These are phyloP conservation scores for Cenchrus americanus DNA, from an alignment of 176 grass and related monocot species.

Conservation along the genomic window DNA sequence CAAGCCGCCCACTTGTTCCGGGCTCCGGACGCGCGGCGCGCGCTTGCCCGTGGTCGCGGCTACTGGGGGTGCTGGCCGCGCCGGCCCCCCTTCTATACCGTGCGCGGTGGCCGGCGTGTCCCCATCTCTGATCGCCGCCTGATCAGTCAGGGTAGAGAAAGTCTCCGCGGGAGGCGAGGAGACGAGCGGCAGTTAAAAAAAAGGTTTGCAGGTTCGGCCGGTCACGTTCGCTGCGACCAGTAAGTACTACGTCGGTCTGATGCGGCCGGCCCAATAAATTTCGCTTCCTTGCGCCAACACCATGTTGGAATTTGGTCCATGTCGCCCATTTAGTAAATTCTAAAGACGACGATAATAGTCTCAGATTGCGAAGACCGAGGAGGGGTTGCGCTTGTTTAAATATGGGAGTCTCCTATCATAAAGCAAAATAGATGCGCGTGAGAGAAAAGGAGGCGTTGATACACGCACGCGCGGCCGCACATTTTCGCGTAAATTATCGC, in stretches of 20 bases:
- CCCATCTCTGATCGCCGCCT: neutral
- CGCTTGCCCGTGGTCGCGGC: neutral
- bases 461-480: no score
- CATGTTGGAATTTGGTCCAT: no score
- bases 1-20: neutral
- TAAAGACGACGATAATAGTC: no score
- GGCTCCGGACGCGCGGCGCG: neutral
- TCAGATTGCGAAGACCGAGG: no score
- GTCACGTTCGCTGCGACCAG: neutral
- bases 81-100: neutral
- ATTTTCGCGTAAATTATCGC: no score
- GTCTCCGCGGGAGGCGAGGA: neutral
- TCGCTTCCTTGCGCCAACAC: neutral
- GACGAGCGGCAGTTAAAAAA: neutral
- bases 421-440: no score
- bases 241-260: neutral
- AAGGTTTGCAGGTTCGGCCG: neutral
- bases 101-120: neutral
- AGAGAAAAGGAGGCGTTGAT: no score
- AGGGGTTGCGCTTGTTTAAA: no score
- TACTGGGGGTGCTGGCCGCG: neutral
- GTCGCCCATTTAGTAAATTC: no score
- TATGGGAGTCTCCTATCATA: no score
- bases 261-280: slow-evolving; percentile 27
- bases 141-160: neutral